Conservation (phyloP, 176 grass and related monocot species). For the Stipa capillata region DNA sequence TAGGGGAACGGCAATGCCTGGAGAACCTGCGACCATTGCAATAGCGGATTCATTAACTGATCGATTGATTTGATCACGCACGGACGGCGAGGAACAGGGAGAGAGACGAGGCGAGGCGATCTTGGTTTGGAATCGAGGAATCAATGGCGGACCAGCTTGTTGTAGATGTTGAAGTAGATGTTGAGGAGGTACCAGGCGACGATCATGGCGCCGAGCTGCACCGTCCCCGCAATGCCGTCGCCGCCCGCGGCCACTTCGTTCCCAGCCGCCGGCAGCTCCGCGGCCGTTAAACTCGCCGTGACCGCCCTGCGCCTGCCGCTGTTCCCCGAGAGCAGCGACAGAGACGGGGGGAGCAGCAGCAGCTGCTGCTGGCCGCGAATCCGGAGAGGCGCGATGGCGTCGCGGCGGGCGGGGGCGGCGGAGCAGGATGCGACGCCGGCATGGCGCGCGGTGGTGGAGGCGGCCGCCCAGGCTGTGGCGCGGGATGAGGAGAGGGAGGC, state of each 20-base stretch:
- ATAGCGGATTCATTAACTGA: not conserved
- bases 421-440: not conserved
- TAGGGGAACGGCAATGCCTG: constrained; percentile 64
- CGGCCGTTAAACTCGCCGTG: too few species aligned
- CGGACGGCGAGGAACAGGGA: not conserved
- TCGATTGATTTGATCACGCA: not conserved
- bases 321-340: not conserved
- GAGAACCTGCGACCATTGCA: constrained; percentile 39
- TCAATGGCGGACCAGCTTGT: constrained; percentile 43
- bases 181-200: constrained; percentile 61
- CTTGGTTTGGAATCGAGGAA: not conserved
- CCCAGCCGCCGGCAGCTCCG: not conserved
- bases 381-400: not conserved
- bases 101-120: not conserved
- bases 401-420: not conserved
- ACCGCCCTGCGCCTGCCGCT: not conserved
- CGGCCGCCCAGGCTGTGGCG: not conserved
- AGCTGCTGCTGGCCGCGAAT: not conserved
- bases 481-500: not conserved
- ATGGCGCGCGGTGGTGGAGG: not conserved
- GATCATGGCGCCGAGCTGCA: constrained; percentile 51
- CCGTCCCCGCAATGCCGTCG: constrained; percentile 14
- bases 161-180: constrained; percentile 87
- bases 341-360: not conserved
- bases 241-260: not conserved